Base-by-base conservation (phyloP, 1,139 yeast species). In the Lodderomyces orthopsilosis region DNA sequence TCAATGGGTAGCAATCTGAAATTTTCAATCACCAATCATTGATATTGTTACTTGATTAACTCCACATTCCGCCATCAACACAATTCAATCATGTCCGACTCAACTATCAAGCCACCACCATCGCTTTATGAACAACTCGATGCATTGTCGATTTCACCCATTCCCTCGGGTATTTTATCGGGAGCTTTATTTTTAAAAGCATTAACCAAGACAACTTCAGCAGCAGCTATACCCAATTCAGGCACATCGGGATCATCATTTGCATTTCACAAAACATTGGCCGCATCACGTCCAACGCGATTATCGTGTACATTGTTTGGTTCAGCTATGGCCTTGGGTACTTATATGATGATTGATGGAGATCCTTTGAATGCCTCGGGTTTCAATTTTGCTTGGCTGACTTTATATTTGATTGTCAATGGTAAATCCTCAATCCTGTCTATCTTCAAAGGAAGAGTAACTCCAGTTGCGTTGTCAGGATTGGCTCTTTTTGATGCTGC, bases 321-420 rank as follows among this genome's bases (percentile, higher is more conserved):
- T 5, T 68, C 79, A 1, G 84, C 91, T 26, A 72, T 81, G 51
- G 86, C 85, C 1, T 65, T 87, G 14, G 97, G 97, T 21, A 88
- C 91, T 13, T 86, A 79, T 71, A 84, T 91, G 71, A 78, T 85
- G 44, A 71, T 71, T 52, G 98, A 91, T 58, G 87, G 90, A 14
- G 97, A 90, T 56, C 67, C 81, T 32, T 75, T 79, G 42, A 85
- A 88, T 63, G 98, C 96, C 6, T 79, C 95, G 1, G 98, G 97
- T 0, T 88, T 93, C 63, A 74, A 81, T 6, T 77, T 86, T 56
- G 96, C 95, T 3, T 93, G 98, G 98, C 80, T 90, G 13, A 61
- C 87, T 3, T 66, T 91, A 43, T 93, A 89, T 57, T 59, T 86
- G 46, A 59, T 91, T 35, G 90, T 85, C 7, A 87, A 89, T 58